Evolutionary conservation across 2,329 filamentous ascomycete genomes (phyloP), one percentile per base, ranked within the genome.

Genomic region (Botrytis paeoniae): DNA sequence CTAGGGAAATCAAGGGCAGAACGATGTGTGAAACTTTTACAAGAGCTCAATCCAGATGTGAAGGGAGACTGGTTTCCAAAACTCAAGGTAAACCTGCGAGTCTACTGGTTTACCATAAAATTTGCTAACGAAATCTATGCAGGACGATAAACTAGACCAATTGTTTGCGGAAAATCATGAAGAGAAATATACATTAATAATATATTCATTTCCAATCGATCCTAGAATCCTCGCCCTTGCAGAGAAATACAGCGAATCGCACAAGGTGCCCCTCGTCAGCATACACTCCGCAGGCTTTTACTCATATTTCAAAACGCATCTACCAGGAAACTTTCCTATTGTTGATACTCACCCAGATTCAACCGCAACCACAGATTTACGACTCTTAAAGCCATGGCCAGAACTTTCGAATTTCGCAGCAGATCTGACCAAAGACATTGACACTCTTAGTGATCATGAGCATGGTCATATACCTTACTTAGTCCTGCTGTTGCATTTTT

Each of bases 341-440:
- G 93, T 99, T 75, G 95, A 99, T 81, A 98, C 96, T 62, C 96
- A 99, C 80, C 96, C 96, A 0, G 94, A 97, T 75, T 90, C 93
- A 59, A 93, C 93, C 57, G 90, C 93, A 12, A 96, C 90, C 0
- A 91, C 92, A 73, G 96, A 99, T 78, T 86, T 99, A 48, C 91
- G 96, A 68, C 86, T 99, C 20, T 84, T 97, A 7, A 88, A 87
- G 48, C 95, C 96, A 51, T 99, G 96, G 95, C 88, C 91, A 32
- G 95, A 96, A 80, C 87, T 99, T 22, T 81, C 85, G 2, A 85
- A 87, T 5, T 95, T 95, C 75, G 88, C 89, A 3, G 82, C 85
- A 70, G 85, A 89, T 61, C 88, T 94, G 84, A 92, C 94, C 2
- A 84, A 85, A 45, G 84, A 92, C 66, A 87, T 98, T 25, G 89